Evolutionary conservation across 1,284 basidiomycete species (phyloP), one percentile per base, ranked within the genome.

Genomic region (Heterobasidion parviporum): DNA sequence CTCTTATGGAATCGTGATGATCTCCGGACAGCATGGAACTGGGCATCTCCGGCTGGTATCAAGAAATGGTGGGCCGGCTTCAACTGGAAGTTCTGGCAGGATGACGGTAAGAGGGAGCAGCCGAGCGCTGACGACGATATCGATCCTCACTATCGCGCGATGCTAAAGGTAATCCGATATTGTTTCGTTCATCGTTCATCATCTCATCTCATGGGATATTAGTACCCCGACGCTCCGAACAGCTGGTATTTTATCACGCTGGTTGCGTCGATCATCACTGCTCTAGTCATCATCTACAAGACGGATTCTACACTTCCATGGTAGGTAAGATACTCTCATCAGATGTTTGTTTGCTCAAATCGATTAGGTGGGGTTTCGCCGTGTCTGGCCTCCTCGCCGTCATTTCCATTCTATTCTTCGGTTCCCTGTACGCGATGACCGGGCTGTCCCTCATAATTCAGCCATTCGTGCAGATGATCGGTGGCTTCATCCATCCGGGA

Each of bases 371-470:
- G 54, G 57, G 58, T 10, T 56, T 61, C 53, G 15, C 55, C 35
- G 34, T 59, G n/a, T 53, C 56, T 6, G 47, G 62, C 44, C 66
- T 81, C 33, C 70, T 84, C 47, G 72, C 79, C 3, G 66, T 74
- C 50, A 65, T 83, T 57, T 79, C 81, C 64, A 68, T 81, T 59
- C 74, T 78, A 18, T 78, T 84, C 65, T 79, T 82, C 56, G 68
- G 55, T 10, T 50, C 67, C 12, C 64, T 71, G 16, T 67, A 66
- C 60, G 79, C 79, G 15, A 79, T 81, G 57, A 81, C 75, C 60
- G 81, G 77, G 59, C 67, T 71, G 60, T 55, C 63, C 65, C 66
- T 63, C 60, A 69, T 57, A 62, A 56, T 65, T 63, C 56, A 63
- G 64, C 55, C 63, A 10, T 66, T 68, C 63, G 66, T 68, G 60